Evolutionary conservation across 2,329 filamentous ascomycete species (phyloP).

Genomic region (Colletotrichum horii): DNA sequence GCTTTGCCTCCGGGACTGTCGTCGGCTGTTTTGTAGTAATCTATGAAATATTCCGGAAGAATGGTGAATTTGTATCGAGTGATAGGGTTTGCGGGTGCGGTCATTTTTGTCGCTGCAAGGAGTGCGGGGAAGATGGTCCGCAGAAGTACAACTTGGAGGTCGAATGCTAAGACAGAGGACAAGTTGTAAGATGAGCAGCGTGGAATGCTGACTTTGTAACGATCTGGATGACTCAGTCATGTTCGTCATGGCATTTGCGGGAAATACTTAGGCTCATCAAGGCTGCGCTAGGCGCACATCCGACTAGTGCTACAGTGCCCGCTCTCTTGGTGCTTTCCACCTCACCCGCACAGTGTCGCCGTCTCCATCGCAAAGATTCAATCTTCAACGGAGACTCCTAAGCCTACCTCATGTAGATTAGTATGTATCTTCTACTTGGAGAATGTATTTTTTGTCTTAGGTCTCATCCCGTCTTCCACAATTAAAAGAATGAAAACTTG

Average conservation of each 20-base stretch:
- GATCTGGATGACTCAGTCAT: not conserved
- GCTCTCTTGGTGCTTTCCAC: not conserved
- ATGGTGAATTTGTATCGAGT: constrained; percentile 10
- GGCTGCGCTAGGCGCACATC: not conserved
- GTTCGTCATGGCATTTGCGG: not conserved
- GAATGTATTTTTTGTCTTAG: not conserved
- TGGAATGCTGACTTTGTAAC: not conserved
- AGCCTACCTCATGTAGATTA: not conserved
- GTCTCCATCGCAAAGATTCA: not conserved
- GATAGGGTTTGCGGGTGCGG: not conserved
- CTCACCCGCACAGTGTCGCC: not conserved
- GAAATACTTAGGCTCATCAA: not conserved
- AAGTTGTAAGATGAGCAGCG: not conserved
- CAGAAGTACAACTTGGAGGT: not conserved
- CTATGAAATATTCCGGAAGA: not conserved
- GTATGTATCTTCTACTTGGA: fast-evolving
- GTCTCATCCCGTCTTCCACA: not conserved
- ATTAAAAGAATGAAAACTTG: not conserved
- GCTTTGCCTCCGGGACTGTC: constrained; percentile 30
- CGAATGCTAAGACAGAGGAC: not conserved
- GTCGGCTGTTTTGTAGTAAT: constrained; percentile 26
- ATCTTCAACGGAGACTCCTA: no score
- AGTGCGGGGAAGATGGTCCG: not conserved
- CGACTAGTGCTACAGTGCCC: not conserved
- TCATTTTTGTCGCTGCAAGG: not conserved